These are phyloP conservation scores for Alternaria novae-zelandiae DNA, from an alignment of 2,329 filamentous ascomycete species.

Conservation along the genomic window DNA sequence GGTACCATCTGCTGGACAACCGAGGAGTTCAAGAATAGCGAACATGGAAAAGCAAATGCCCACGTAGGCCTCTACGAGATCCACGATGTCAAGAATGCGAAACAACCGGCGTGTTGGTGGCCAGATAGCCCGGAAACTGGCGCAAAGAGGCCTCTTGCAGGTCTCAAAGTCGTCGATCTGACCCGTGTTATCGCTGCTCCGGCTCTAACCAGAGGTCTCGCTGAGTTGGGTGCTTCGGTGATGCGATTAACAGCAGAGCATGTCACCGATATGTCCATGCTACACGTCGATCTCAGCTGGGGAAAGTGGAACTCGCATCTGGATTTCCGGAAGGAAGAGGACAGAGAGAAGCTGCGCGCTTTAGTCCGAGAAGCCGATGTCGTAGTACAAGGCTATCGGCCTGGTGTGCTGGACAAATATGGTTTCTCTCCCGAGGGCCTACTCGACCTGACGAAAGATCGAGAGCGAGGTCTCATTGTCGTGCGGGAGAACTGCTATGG, in stretches of 20 bases:
- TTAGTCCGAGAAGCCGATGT: conserved; percentile 59
- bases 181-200: conserved; percentile 59
- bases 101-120: conserved; percentile 53
- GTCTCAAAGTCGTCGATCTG: conserved; percentile 60
- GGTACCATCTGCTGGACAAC: conserved; percentile 50
- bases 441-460: conserved; percentile 50
- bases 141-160: conserved; percentile 51
- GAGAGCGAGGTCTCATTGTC: conserved; percentile 55
- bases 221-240: conserved; percentile 57
- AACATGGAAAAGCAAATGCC: conserved; percentile 53
- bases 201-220: conserved; percentile 51
- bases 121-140: conserved; percentile 35
- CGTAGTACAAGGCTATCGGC: conserved; percentile 57
- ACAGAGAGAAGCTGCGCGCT: conserved; percentile 47
- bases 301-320: conserved; percentile 59
- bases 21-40: conserved; percentile 48
- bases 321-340: conserved; percentile 51
- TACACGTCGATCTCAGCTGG: conserved; percentile 58
- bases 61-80: conserved; percentile 53
- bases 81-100: conserved; percentile 27
- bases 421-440: conserved; percentile 54
- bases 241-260: conserved; percentile 53
- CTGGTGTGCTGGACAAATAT: conserved; percentile 55
- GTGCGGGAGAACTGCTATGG: conserved; percentile 63
- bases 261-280: conserved; percentile 49